Base-by-base conservation (phyloP, 2,329 filamentous ascomycete genomes). In the Aspergillus sp. region DNA sequence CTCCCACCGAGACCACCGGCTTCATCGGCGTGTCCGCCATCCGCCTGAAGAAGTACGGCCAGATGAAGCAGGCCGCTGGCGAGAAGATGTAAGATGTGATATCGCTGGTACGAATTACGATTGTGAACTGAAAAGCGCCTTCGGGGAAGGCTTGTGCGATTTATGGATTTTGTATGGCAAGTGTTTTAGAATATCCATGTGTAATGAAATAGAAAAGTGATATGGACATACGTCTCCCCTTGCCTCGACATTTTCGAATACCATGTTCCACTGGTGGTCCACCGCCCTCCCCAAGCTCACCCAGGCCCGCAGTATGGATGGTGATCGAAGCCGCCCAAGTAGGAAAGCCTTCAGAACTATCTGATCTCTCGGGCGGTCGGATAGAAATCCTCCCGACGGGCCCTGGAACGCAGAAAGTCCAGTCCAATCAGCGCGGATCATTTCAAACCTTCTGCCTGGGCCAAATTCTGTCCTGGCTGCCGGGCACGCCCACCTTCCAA, bases 1-100 rank as follows among this genome's bases (percentile, higher is more conserved):
- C 80, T 64, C 86, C 87, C 17, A 78, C 78, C 59, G 87, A 89
- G 68, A 88, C 86, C 42, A 87, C 84, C 41, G 85, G 85, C 32
- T 88, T 88, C 76, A 86, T 75, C 67, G 72, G 69, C 59, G 71
- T 77, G 38, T 64, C 68, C 54, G 64, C 69, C 42, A 71, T 74
- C 59, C 70, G 65, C 48, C 64, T 78, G 54, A 78, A 78, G 75
- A 79, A 78, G 68, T 79, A 77, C 64, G 76, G 76, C 39, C 69
- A 57, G 50, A 57, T 57, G 55, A 57, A 57, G 55, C 50, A 57
- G 50, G 55, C 49, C 34, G 55, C 55, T 50, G 55, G 55, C 20
- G 55, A 57, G 55, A 57, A 41, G 58, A 11, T 62, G 55, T 49
- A 54, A 53, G 39, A 38, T 43, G 39, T 17, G 39, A 53, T n/a